Percentiles rank a stretch among this genome's conserved stretches.
phyloP scores from a whole-genome alignment of 495 filamentous ascomycete species.

The Hyaloscypha finlandica region DNA sequence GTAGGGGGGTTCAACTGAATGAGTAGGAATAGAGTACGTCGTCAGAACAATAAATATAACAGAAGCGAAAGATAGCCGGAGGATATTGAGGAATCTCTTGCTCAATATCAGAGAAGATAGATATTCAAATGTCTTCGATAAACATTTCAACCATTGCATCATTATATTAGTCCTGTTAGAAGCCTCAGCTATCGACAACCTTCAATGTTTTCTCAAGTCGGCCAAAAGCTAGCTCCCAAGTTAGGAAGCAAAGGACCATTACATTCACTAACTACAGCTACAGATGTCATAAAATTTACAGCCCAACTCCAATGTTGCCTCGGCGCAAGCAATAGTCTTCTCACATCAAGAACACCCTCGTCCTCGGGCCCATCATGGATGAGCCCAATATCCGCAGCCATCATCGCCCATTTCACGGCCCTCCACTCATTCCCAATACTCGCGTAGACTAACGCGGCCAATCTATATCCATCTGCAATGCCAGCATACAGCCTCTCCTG shows the following conservation, averaged over 20 bases:
- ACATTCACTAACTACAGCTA: not conserved
- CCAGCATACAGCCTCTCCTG: constrained; percentile 34
- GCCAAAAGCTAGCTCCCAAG: no score
- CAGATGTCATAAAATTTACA: constrained; percentile 12
- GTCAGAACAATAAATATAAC: not conserved
- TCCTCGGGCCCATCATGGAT: constrained; percentile 39
- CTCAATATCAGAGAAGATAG: not conserved
- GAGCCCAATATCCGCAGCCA: constrained; percentile 28
- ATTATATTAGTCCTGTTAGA: no score
- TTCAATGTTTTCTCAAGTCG: no score
- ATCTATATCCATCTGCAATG: constrained; percentile 33
- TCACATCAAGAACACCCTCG: constrained; percentile 37
- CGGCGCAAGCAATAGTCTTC: constrained; percentile 33
- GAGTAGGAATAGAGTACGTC: not conserved
- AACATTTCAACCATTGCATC: no score
- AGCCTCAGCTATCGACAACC: no score
- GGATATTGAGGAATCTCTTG: not conserved
- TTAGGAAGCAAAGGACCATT: not conserved
- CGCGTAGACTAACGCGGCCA: constrained; percentile 33
- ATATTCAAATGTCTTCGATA: no score
- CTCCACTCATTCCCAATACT: constrained; percentile 29
- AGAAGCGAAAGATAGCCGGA: not conserved
- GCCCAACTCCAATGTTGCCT: constrained; percentile 39
- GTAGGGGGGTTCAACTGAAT: not conserved
- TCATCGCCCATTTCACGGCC: constrained; percentile 29